These are phyloP conservation scores for Chrysosphaeria jannelii DNA, from an alignment of 2,329 filamentous ascomycete genomes.

Conservation along the genomic window DNA sequence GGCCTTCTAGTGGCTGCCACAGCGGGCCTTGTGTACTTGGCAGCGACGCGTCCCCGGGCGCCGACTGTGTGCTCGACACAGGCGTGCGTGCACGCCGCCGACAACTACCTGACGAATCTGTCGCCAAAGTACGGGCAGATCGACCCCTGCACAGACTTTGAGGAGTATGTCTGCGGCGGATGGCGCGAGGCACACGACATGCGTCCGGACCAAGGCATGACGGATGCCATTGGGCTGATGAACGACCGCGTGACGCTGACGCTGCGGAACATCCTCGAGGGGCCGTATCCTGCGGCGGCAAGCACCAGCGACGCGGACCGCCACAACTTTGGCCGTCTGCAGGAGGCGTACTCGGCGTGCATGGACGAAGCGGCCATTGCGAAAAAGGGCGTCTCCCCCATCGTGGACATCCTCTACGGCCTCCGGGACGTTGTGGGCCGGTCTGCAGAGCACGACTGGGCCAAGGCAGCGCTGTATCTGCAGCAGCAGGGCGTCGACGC, in stretches of 20 bases:
- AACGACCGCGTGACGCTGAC: constrained; percentile 24
- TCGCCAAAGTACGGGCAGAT: constrained; percentile 26
- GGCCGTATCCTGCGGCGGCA: constrained; percentile 16
- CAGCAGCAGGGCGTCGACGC: constrained; percentile 14
- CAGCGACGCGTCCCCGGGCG: too few species aligned
- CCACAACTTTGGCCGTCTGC: constrained; percentile 34
- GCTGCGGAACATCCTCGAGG: constrained; percentile 31
- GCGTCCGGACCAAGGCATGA: constrained; percentile 27
- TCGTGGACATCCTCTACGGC: constrained; percentile 22
- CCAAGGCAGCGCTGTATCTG: constrained; percentile 17
- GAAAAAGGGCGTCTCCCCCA: constrained; percentile 20
- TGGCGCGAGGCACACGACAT: constrained; percentile 34
- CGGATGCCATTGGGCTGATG: constrained; percentile 30
- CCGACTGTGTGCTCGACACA: constrained; percentile 27
- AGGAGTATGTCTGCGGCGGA: constrained; percentile 34
- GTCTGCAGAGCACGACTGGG: constrained; percentile 7
- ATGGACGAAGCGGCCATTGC: constrained; percentile 28
- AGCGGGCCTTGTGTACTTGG: constrained; percentile 1
- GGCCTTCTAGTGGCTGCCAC: neutral
- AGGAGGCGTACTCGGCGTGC: constrained; percentile 32
- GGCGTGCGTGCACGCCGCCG: constrained; percentile 30
- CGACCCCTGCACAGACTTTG: constrained; percentile 39
- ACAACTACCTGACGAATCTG: constrained; percentile 28
- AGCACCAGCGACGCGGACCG: constrained; percentile 15
- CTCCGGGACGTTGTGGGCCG: constrained; percentile 14